Conservation (phyloP, 495 filamentous ascomycete genomes). For the Antarctomyces pellizariae region DNA sequence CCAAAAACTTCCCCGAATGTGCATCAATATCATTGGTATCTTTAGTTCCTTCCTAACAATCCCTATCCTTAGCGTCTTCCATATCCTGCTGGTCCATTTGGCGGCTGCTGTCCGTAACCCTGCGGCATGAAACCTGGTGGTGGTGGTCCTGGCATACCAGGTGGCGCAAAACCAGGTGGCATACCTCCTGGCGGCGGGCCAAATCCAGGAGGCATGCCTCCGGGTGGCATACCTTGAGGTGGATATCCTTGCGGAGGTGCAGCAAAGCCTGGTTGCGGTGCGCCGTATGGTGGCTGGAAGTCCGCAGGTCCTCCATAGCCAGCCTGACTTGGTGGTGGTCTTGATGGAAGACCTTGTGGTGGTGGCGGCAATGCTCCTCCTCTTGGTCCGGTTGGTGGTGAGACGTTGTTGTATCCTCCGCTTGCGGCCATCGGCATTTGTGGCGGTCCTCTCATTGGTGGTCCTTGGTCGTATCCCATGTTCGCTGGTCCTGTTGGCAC, state of each 20-base stretch:
- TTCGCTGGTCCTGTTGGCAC: constrained; percentile 10
- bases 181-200: constrained; percentile 3
- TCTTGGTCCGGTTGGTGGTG: constrained; percentile 8
- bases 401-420: constrained; percentile 12
- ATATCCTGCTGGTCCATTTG: constrained; percentile 11
- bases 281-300: constrained; percentile 35
- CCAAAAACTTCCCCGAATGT: no score
- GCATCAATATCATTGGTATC: no score
- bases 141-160: not conserved
- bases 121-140: constrained; percentile 8
- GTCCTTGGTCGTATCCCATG: constrained; percentile 10
- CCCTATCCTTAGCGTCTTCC: constrained; percentile 7
- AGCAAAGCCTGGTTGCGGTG: constrained; percentile 14
- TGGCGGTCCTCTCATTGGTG: constrained; percentile 7
- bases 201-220: constrained; percentile 10
- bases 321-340: constrained; percentile 55
- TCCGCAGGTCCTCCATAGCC: constrained; percentile 57
- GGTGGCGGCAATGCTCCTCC: constrained; percentile 26
- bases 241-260: constrained; percentile 7
- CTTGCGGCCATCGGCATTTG: constrained; percentile 18
- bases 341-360: constrained; percentile 53
- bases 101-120: constrained; percentile 1
- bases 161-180: constrained; percentile 4
- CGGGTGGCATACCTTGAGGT: constrained; percentile 2
- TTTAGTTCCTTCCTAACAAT: no score